phyloP scores from a whole-genome alignment of 768 basidiomycete genomes.

The Crepidotus variabilis region DNA sequence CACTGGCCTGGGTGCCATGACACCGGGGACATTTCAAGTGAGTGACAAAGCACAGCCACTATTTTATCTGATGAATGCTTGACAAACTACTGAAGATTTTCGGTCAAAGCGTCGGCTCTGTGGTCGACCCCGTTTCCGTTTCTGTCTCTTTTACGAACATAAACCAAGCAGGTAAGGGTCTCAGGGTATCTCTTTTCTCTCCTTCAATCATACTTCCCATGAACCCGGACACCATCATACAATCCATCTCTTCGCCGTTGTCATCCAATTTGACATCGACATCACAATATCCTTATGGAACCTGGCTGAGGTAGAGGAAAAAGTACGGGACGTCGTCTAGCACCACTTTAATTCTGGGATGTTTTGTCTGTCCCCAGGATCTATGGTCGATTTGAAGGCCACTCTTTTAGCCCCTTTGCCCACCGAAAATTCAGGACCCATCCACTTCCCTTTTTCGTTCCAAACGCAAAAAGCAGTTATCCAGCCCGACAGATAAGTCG shows the following conservation, averaged over 20 bases:
- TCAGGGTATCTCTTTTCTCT: conserved; percentile 11
- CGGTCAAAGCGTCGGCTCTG: no score
- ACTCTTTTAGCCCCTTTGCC: not conserved
- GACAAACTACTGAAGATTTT: no score
- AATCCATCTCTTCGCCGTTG: conserved; percentile 14
- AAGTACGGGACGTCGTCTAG: conserved; percentile 11
- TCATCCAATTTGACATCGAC: conserved; percentile 19
- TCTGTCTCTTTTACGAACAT: not conserved
- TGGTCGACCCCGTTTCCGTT: not conserved
- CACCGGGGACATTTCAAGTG: no score
- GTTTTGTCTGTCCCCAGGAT: no score
- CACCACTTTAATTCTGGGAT: not conserved
- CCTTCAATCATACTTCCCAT: conserved; percentile 12
- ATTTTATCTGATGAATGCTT: no score
- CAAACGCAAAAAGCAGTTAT: conserved; percentile 34
- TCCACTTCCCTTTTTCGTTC: conserved; percentile 20
- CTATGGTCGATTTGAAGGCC: not conserved
- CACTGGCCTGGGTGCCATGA: no score
- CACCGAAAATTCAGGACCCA: not conserved
- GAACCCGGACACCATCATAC: conserved; percentile 20
- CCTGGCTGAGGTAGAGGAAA: conserved; percentile 3
- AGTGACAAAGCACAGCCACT: no score
- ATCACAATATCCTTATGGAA: conserved; percentile 15
- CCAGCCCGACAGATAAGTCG: conserved; percentile 34
- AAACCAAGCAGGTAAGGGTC: conserved; percentile 10